Evolutionary conservation across 176 grass and related monocot species (phyloP), one percentile per base, ranked within the genome.

Genomic region (Phragmites australis): DNA sequence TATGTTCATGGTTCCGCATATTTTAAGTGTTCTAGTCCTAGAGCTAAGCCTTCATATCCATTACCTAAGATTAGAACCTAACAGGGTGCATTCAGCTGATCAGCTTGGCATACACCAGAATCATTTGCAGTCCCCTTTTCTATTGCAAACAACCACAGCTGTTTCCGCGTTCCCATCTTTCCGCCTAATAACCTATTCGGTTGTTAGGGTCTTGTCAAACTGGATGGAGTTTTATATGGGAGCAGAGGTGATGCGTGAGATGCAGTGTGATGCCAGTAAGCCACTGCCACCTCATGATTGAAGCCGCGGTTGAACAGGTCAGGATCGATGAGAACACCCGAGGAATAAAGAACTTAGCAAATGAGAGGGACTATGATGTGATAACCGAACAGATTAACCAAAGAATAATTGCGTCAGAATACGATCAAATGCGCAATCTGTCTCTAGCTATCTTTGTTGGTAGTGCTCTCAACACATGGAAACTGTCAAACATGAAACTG

Each of bases 201-300:
- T 9, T 32, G 61, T 76, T 70, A 43, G 68, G 62, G 76, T 1
- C n/a, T 80, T 69, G 81, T 84, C 87, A 88, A 84, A 84, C 75
- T 1, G 15, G 61, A 37, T 7, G 26, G 4, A 37, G 22, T 84
- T 79, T 68, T 84, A 42, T 80, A 67, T 2, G 11, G 11, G 59
- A 6, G 60, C 30, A 52, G 64, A 27, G 6, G n/a, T 58, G 52
- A n/a, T 21, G 42, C 22, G 41, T 55, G 72, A 82, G 68, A 41
- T 63, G 59, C 59, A 37, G 76, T 79, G 59, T 72, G 80, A 67
- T 44, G 73, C 53, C n/a, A 34, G 31, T 30, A 67, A 29, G 73
- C 53, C n/a, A 34, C 50, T 30, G 26, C 46, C 45, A 12, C 61
- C 76, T 61, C 75, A 68, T 76, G 78, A 88, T 84, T 84, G 69